Conservation (phyloP, 192 early-diverging fungal species). For the Bifiguratus adelaidae region DNA sequence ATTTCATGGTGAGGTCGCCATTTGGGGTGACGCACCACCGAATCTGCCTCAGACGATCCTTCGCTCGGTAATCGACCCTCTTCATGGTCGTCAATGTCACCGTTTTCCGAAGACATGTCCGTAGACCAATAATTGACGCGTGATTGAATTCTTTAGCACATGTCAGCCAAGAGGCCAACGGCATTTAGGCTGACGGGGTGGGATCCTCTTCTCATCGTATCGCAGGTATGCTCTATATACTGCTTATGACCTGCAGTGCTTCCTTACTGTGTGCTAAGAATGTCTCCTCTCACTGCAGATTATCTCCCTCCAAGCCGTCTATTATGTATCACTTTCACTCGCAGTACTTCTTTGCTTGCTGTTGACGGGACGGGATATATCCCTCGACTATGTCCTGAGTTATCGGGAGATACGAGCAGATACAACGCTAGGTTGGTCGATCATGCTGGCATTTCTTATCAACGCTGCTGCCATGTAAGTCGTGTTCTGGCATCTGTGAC, state of each 20-base stretch:
- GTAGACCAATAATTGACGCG: no score
- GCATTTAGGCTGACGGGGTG: constrained; percentile 29
- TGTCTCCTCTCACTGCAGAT: constrained; percentile 19
- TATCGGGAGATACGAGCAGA: constrained; percentile 45
- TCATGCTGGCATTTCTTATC: constrained; percentile 51
- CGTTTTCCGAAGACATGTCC: no score
- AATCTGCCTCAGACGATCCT: no score
- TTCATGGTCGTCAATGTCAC: no score
- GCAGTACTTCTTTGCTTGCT: constrained; percentile 35
- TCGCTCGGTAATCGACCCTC: no score
- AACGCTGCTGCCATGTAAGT: constrained; percentile 51
- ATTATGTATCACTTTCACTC: constrained; percentile 43
- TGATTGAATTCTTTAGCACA: no score
- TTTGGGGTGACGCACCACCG: no score
- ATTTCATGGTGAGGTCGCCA: not conserved
- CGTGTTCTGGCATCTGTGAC: not conserved
- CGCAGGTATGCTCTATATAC: constrained; percentile 16
- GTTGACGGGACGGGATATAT: constrained; percentile 48
- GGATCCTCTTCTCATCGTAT: constrained; percentile 37
- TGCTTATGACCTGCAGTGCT: not conserved
- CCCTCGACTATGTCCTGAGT: constrained; percentile 57
- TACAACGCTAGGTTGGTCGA: constrained; percentile 55
- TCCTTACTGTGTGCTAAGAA: not conserved
- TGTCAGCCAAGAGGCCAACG: not conserved
- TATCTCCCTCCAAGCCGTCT: constrained; percentile 42